Conservation (phyloP, 441 rosid genomes). For the Erysimum cheiri region DNA sequence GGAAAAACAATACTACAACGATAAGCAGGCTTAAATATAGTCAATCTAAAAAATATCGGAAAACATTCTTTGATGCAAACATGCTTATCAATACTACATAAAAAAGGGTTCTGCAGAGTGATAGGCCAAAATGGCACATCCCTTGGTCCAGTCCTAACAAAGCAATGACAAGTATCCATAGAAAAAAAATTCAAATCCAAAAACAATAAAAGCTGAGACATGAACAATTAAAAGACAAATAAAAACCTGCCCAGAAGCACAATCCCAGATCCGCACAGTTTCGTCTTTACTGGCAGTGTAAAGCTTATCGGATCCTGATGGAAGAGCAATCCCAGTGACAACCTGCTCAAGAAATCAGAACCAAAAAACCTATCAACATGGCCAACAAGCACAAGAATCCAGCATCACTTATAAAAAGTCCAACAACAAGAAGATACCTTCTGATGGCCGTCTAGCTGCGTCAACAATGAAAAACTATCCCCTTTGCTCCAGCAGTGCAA, state of each 20-base stretch:
- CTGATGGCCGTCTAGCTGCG: constrained; percentile 91
- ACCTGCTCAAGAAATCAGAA: constrained; percentile 52
- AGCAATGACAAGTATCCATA: constrained; percentile 28
- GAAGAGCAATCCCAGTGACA: constrained; percentile 86
- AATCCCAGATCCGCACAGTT: constrained; percentile 90
- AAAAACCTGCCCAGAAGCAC: constrained; percentile 90
- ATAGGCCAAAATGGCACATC: constrained; percentile 10
- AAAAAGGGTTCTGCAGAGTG: background rate
- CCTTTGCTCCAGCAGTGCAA: constrained; percentile 94
- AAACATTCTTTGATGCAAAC: constrained; percentile 15
- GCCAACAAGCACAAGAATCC: constrained; percentile 65
- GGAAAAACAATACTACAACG: background rate
- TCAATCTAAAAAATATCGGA: background rate
- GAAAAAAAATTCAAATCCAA: constrained; percentile 37
- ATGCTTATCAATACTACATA: constrained; percentile 10
- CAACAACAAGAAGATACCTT: constrained; percentile 50
- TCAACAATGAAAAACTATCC: constrained; percentile 68
- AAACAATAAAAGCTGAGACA: constrained; percentile 50
- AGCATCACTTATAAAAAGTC: background rate
- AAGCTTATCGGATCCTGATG: constrained; percentile 88
- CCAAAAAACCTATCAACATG: constrained; percentile 27
- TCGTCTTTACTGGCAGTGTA: constrained; percentile 89
- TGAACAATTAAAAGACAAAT: background rate
- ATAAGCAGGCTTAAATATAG: background rate
- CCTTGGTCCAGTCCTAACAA: constrained; percentile 3